Base-by-base conservation (phyloP, 2,329 filamentous ascomycete genomes). In the Fusarium devonianum region DNA sequence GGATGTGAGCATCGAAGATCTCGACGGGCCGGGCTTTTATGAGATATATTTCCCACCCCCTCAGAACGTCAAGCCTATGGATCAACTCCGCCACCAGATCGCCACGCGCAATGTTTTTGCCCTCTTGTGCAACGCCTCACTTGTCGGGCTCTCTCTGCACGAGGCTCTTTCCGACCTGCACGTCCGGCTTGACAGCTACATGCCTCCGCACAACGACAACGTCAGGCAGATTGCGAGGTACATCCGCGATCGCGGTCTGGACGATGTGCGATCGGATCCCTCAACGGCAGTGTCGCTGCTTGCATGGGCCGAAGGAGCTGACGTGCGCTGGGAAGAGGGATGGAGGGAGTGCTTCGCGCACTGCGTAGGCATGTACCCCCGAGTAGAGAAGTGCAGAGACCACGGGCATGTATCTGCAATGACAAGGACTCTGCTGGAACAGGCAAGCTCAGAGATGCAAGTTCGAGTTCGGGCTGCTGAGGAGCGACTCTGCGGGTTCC, bases 41-140 rank as follows among this genome's bases (percentile, higher is more conserved):
- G 79, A 86, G 62, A 80, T 89, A 67, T 84, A 81, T 70, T 86
- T 89, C 51, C 78, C 84, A 0, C 76, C 83, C 0, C 84, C 84
- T 0, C 57, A 75, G 2, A 75, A 79, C 26, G 61, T 80, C 28
- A 76, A 64, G 59, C 78, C 69, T 63, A 69, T 69, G 13, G 80
- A 78, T 30, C 78, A 78, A 43, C 74, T 79, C 2, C 75, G 83
- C 1, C 77, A 87, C 55, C 83, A 86, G 57, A 77, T 89, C 35
- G 85, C 86, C 0, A 86, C 86, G 1, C 80, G 87, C 14, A 90
- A 89, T 61, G 80, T 89, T 33, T 84, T 90, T 59, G 86, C 86
- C 0, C 70, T 89, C 23, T 68, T 89, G 2, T 85, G 83, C 60
- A 78, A 83, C 40, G 81, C 82, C 16, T 85, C 86, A 0, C 74